Percentiles rank a stretch among this genome's conserved stretches.
These are phyloP conservation scores for Chloropicon primus DNA, from an alignment of 139 green algal species.

Conservation along the genomic window DNA sequence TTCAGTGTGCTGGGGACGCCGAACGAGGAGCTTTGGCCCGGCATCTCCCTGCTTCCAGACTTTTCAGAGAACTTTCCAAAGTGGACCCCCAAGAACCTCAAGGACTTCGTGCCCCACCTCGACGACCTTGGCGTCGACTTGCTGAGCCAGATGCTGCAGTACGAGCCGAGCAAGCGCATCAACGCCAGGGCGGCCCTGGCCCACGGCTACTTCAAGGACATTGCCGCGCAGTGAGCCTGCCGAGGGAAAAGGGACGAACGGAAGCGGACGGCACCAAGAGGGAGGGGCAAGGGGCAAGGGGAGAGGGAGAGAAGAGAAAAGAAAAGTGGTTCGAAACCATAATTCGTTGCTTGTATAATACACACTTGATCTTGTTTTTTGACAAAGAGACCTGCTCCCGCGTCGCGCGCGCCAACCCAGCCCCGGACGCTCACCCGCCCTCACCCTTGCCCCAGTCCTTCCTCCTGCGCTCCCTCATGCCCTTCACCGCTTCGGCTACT, in stretches of 20 bases:
- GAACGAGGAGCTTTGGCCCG: conserved; percentile 31
- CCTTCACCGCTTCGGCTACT: no score
- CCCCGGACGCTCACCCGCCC: no score
- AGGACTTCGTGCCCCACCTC: conserved; percentile 8
- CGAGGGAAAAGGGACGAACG: no score
- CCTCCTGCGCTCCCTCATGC: no score
- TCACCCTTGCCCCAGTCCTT: no score
- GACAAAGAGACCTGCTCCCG: no score
- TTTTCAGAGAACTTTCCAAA: conserved; percentile 66
- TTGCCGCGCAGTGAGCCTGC: not conserved
- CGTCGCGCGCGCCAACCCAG: no score
- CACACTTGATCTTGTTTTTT: no score
- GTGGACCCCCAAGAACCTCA: conserved; percentile 20
- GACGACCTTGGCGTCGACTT: conserved; percentile 8
- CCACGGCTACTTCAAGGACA: conserved; percentile 23
- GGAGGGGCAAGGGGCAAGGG: not conserved
- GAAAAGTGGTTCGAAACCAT: no score
- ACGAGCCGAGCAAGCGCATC: conserved; percentile 19
- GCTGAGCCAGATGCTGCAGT: conserved; percentile 16
- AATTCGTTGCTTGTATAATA: no score
- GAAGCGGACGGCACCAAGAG: no score
- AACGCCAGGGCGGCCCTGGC: conserved; percentile 13
- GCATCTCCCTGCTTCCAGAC: conserved; percentile 41
- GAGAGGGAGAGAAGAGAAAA: no score
- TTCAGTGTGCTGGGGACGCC: conserved; percentile 50